phyloP scores from a whole-genome alignment of 1,284 basidiomycete species.

The Ustilago curta region DNA sequence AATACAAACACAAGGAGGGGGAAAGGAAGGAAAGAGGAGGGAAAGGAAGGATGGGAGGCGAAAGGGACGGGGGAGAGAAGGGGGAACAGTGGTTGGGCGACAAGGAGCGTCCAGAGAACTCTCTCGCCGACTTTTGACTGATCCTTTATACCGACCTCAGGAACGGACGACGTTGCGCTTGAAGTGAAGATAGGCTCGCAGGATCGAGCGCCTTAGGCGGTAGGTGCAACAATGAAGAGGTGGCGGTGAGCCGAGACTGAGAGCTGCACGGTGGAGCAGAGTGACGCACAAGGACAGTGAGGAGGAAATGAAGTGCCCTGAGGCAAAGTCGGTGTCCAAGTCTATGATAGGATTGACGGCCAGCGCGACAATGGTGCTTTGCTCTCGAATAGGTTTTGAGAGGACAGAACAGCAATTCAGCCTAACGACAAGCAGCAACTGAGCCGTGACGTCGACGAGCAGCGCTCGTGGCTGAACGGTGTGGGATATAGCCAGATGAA shows the following conservation, averaged over 20 bases:
- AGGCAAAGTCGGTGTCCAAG: background rate
- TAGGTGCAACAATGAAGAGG: slow-evolving; percentile 7
- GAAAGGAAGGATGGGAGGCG: background rate
- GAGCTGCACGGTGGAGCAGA: slow-evolving; percentile 13
- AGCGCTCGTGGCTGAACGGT: slow-evolving; percentile 7
- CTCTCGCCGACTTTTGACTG: background rate
- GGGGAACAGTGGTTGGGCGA: background rate
- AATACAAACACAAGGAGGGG: background rate
- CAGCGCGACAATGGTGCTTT: background rate
- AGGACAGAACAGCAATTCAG: background rate
- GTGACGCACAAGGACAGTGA: slow-evolving; percentile 23
- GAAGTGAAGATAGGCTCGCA: slow-evolving; percentile 6
- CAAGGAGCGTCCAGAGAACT: background rate
- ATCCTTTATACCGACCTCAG: background rate
- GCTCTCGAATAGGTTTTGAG: background rate
- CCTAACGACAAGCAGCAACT: background rate
- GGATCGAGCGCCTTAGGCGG: background rate
- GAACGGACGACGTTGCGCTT: background rate
- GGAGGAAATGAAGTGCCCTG: background rate
- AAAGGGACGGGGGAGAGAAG: background rate
- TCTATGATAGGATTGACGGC: background rate
- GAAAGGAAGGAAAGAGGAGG: background rate
- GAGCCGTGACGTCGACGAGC: slow-evolving; percentile 21
- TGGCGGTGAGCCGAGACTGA: background rate
- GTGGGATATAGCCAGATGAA: slow-evolving; percentile 12